Base-by-base conservation (phyloP, 306 rosid genomes). In the Quercus engelmannii region DNA sequence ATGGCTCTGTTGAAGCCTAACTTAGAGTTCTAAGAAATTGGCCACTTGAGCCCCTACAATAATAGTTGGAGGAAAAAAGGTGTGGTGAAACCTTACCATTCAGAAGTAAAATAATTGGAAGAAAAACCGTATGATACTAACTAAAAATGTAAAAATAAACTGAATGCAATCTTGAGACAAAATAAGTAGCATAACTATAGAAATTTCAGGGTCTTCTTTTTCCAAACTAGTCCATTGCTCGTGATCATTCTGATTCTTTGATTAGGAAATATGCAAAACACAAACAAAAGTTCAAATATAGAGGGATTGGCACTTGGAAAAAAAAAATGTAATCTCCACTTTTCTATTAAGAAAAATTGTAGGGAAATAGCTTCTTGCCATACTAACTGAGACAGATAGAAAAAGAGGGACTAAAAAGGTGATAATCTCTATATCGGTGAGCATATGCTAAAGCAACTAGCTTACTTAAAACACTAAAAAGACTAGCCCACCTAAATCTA, bases 401-500 rank as follows among this genome's bases (percentile, higher is more conserved):
- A 43, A 65, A 10, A 65, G 23, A 18, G 12, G 5, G 14, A 8
- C 14, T 10, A 31, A 26, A 35, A 33, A 15, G 15, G 18, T 43
- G 63, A 74, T 23, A 55, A 69, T 35, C 74, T 70, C 58, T 82
- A 68, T 18, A 74, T 0, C 20, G 35, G 75, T 7, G 76, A 25
- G 14, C 46, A 30, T 51, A 25, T 57, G 43, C 43, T 7, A 38
- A 6, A 1, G 43, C 25, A 74, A 49, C 51, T 33, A 61, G 14
- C 30, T 72, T 49, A 73, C 28, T n/a, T 2, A 20, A 0, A 38
- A 25, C 2, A 33, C 18, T 33, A 61, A 49, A 51, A 35, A 28
- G 55, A n/a, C 69, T 33, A 51, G 51, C 51, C 25, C 77, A 82
- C 46, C 70, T 58, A 73, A 49, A 74, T 51, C 31, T 55, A 64